Percentiles rank a stretch among this genome's conserved stretches.
phyloP scores from a whole-genome alignment of 371 early-diverging fungal species.

The Mucor mucedo region DNA sequence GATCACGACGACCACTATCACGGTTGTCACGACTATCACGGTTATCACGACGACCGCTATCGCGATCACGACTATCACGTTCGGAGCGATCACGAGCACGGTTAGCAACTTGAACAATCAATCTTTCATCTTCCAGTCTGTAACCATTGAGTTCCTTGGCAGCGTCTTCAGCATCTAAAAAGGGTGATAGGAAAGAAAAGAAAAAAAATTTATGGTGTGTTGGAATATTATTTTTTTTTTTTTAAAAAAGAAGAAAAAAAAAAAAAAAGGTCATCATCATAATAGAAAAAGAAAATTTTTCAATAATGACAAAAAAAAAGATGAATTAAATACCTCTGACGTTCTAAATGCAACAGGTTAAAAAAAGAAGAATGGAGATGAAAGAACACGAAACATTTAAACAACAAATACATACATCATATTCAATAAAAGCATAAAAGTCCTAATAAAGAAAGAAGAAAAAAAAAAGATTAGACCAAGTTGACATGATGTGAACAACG shows the following conservation, averaged over 20 bases:
- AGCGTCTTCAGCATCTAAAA: conserved; percentile 78
- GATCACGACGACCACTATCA: conserved; percentile 13
- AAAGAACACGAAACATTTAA: neutral
- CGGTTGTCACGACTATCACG: conserved; percentile 18
- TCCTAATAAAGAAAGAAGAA: conserved; percentile 22
- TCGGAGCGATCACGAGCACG: conserved; percentile 36
- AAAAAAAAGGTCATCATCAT: no score
- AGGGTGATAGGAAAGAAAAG: neutral
- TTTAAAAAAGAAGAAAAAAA: no score
- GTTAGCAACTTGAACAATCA: conserved; percentile 39
- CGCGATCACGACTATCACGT: conserved; percentile 20
- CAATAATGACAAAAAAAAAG: neutral
- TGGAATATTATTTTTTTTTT: no score
- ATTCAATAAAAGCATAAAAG: conserved; percentile 60
- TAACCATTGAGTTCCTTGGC: conserved; percentile 70
- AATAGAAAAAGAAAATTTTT: neutral
- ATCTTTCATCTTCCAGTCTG: conserved; percentile 47
- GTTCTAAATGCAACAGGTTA: conserved; percentile 16
- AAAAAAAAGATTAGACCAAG: conserved; percentile 12
- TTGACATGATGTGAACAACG: conserved; percentile 10
- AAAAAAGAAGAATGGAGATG: neutral
- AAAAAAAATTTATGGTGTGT: neutral
- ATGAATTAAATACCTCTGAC: conserved; percentile 21
- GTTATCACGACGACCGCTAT: conserved; percentile 6
- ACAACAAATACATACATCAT: conserved; percentile 44